phyloP scores from a whole-genome alignment of 1,284 basidiomycete species.

The Exobasidium rhododendri region DNA sequence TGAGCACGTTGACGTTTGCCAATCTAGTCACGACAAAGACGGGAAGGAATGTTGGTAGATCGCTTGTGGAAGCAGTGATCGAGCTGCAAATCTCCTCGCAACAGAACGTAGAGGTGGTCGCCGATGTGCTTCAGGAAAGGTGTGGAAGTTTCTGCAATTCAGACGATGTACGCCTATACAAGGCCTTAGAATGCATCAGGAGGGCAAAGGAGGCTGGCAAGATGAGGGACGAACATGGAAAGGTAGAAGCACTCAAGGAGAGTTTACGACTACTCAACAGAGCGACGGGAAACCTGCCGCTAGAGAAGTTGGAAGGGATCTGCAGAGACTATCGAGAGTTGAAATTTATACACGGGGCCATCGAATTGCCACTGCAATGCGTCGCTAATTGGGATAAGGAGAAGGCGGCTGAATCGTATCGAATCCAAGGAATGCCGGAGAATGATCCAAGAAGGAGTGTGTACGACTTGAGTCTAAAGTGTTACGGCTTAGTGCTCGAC shows the following conservation, averaged over 20 bases:
- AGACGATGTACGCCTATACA: constrained; percentile 96
- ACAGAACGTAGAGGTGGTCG: constrained; percentile 91
- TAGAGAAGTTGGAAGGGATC: constrained; percentile 79
- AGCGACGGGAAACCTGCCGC: constrained; percentile 76
- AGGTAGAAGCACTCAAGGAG: constrained; percentile 23
- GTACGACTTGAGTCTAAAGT: constrained; percentile 62
- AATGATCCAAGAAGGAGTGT: constrained; percentile 61
- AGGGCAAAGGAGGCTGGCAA: constrained; percentile 76
- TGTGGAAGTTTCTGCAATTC: constrained; percentile 97
- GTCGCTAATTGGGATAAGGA: constrained; percentile 75
- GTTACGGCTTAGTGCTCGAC: constrained; percentile 65
- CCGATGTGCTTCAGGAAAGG: constrained; percentile 84
- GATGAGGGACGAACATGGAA: constrained; percentile 64
- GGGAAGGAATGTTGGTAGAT: constrained; percentile 75
- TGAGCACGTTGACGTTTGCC: constrained; percentile 34
- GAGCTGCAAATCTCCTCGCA: constrained; percentile 96
- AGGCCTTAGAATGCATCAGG: constrained; percentile 91
- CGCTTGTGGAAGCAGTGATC: constrained; percentile 90
- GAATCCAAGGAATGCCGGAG: constrained; percentile 68
- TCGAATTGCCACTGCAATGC: constrained; percentile 80
- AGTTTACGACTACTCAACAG: constrained; percentile 70
- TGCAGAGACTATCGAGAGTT: constrained; percentile 80
- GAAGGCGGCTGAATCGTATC: constrained; percentile 58
- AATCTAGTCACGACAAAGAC: constrained; percentile 69
- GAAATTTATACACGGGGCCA: constrained; percentile 76